These are phyloP conservation scores for Blepharisma japonicum DNA, from an alignment of 73 alveolate species.

Conservation along the genomic window DNA sequence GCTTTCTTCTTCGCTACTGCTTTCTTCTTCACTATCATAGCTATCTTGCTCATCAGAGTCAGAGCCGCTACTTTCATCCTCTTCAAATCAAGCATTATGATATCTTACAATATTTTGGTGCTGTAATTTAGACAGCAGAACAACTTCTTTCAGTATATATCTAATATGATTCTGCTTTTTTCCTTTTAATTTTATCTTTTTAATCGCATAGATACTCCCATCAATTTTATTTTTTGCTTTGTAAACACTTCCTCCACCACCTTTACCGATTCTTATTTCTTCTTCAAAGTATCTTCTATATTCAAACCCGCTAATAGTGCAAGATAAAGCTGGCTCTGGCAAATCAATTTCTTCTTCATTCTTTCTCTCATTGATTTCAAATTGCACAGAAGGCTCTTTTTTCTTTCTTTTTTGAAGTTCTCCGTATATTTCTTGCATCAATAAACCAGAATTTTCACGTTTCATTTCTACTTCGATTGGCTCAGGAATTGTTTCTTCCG, in stretches of 20 bases:
- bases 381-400: no score
- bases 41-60: neutral
- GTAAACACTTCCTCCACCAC: constrained; percentile 63
- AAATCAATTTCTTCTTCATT: no score
- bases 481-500: no score
- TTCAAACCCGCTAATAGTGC: neutral
- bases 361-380: no score
- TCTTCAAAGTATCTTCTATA: constrained; percentile 37
- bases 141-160: constrained; percentile 51
- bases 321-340: no score
- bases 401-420: no score
- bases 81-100: constrained; percentile 48
- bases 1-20: constrained; percentile 22
- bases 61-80: neutral
- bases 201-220: constrained; percentile 47
- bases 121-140: constrained; percentile 35
- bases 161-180: constrained; percentile 5
- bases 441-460: no score
- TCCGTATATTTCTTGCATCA: no score
- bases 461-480: no score
- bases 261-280: constrained; percentile 41
- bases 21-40: constrained; percentile 33
- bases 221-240: constrained; percentile 45
- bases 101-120: constrained; percentile 54
- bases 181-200: constrained; percentile 39